Evolutionary conservation across 2,329 filamentous ascomycete genomes (phyloP).

Genomic region (Ophiocordyceps robertsii): DNA sequence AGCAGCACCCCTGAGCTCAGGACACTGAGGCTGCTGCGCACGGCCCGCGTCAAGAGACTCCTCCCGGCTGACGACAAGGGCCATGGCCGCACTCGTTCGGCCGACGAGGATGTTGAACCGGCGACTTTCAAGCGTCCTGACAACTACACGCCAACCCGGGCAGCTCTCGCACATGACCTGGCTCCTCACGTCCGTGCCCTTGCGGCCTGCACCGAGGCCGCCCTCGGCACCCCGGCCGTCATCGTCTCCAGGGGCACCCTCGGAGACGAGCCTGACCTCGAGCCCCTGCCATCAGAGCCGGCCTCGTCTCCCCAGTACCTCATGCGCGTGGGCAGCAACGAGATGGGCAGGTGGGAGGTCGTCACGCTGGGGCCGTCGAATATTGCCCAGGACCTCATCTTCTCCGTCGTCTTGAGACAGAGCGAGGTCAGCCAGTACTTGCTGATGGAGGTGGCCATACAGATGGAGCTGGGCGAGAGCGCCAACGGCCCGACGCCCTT

Average conservation of each 20-base stretch:
- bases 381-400: slow-evolving; percentile 4
- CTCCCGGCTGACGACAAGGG: background rate
- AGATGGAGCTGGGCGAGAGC: slow-evolving; percentile 1
- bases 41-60: background rate
- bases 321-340: background rate
- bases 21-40: background rate
- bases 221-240: background rate
- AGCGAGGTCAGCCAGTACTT: slow-evolving; percentile 1
- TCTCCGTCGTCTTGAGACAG: slow-evolving; percentile 2
- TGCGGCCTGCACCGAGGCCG: background rate
- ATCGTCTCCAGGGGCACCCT: too few relatives aligned
- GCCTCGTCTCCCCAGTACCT: background rate
- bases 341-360: background rate
- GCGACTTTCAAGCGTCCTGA: background rate
- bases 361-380: background rate
- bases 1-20: background rate
- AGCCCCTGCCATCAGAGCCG: background rate
- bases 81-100: too few relatives aligned
- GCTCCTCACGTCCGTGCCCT: background rate
- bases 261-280: background rate
- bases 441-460: slow-evolving; percentile 3
- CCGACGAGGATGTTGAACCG: background rate
- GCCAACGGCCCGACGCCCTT: background rate
- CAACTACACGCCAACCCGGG: background rate
- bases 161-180: background rate